These are phyloP conservation scores for Novakomyces olei DNA, from an alignment of 805 yeast species.

Conservation along the genomic window DNA sequence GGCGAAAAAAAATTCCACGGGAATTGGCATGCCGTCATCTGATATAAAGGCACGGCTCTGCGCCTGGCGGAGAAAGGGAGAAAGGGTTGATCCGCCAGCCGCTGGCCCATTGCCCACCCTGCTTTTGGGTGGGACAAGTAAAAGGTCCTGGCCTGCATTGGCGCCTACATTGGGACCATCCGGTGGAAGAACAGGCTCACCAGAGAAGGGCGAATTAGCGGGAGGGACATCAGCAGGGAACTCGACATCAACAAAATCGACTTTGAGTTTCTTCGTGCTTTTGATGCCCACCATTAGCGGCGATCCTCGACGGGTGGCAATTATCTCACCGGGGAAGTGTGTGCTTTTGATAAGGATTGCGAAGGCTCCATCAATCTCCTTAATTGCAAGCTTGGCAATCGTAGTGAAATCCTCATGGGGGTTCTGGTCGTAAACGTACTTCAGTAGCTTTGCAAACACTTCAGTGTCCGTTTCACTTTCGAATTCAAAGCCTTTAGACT, in stretches of 20 bases:
- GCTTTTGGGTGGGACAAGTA: too few relatives aligned
- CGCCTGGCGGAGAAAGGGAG: slow-evolving; percentile 57
- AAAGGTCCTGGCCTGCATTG: too few relatives aligned
- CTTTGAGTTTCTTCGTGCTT: slow-evolving; percentile 84
- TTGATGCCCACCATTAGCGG: slow-evolving; percentile 94
- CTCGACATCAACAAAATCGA: slow-evolving; percentile 95
- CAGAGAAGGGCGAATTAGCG: slow-evolving; percentile 5
- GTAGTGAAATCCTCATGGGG: slow-evolving; percentile 60
- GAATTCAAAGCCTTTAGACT: slow-evolving; percentile 57
- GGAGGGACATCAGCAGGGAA: slow-evolving; percentile 35
- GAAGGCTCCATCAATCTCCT: slow-evolving; percentile 91
- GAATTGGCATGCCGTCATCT: slow-evolving; percentile 80
- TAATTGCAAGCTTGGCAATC: slow-evolving; percentile 73
- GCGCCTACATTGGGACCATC: too few relatives aligned
- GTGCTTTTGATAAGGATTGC: slow-evolving; percentile 81
- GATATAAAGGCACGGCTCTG: slow-evolving; percentile 92
- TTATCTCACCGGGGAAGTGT: slow-evolving; percentile 86
- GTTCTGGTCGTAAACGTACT: slow-evolving; percentile 70
- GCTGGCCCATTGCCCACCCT: too few relatives aligned
- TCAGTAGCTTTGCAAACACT: slow-evolving; percentile 86
- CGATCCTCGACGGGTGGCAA: slow-evolving; percentile 95
- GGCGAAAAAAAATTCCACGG: slow-evolving; percentile 85
- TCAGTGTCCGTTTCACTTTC: slow-evolving; percentile 94
- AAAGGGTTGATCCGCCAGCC: too few relatives aligned
- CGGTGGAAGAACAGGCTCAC: slow-evolving; percentile 1